A percentile compares a stretch with the other conserved stretches of the same genome.
Evolutionary conservation across 768 basidiomycete genomes (phyloP).

Genomic region (Lactifluus hygrophoroides): DNA sequence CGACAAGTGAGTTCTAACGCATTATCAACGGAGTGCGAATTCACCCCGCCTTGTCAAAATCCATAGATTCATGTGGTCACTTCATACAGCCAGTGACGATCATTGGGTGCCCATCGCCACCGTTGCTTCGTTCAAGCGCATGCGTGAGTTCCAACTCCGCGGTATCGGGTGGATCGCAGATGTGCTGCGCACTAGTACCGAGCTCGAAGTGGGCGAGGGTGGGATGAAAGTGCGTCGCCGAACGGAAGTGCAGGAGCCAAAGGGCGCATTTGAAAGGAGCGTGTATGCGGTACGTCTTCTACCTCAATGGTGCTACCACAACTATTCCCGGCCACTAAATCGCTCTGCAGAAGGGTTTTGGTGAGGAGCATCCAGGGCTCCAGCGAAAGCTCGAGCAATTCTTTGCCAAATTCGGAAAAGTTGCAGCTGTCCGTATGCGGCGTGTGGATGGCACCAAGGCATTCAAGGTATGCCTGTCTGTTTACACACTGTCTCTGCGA

Average conservation of each 20-base stretch:
- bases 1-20: conserved; percentile 51
- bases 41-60: not conserved
- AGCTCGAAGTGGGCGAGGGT: conserved; percentile 68
- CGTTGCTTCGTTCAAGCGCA: conserved; percentile 90
- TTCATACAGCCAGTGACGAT: conserved; percentile 69
- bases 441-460: conserved; percentile 67
- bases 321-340: not conserved
- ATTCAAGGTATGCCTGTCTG: conserved; percentile 61
- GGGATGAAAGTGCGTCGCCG: conserved; percentile 65
- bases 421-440: conserved; percentile 83
- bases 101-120: conserved; percentile 89
- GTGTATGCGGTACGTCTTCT: conserved; percentile 71
- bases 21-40: not conserved
- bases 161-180: conserved; percentile 64
- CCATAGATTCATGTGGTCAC: conserved; percentile 86
- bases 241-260: conserved; percentile 69
- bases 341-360: conserved; percentile 74
- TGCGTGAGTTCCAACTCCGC: conserved; percentile 58
- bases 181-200: conserved; percentile 45
- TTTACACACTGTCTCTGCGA: not conserved
- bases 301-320: not conserved
- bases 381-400: conserved; percentile 73
- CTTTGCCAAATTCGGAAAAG: conserved; percentile 67
- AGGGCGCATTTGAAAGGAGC: conserved; percentile 72
- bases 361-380: conserved; percentile 49